Evolutionary conservation across 192 early-diverging fungal genomes (phyloP).

Genomic region (Backusella westeae): DNA sequence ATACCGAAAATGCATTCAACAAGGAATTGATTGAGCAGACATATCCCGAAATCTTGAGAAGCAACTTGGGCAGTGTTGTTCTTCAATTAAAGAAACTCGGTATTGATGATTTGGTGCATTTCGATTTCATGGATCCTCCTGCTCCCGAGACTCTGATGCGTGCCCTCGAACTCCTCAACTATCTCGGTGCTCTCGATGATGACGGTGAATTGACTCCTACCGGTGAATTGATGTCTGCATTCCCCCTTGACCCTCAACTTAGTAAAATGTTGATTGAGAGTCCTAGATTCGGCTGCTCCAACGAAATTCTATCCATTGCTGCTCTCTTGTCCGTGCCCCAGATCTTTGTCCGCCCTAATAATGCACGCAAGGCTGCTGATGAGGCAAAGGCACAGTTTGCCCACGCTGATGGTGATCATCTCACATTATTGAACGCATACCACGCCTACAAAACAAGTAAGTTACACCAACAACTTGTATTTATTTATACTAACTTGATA

Average conservation of each 20-base stretch:
- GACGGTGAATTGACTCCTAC: conserved; percentile 88
- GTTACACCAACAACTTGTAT: neutral
- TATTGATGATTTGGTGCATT: conserved; percentile 96
- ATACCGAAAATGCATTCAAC: conserved; percentile 95
- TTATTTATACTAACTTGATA: neutral
- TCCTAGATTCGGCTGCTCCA: conserved; percentile 82
- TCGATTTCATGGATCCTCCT: conserved; percentile 99
- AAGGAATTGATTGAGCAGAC: conserved; percentile 96
- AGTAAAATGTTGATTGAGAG: conserved; percentile 90
- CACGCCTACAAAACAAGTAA: conserved; percentile 82
- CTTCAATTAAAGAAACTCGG: conserved; percentile 97
- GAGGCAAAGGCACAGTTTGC: conserved; percentile 91
- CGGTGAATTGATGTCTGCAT: conserved; percentile 90
- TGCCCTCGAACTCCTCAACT: conserved; percentile 94
- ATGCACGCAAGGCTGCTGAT: conserved; percentile 85
- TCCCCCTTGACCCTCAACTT: conserved; percentile 97
- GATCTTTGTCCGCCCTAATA: conserved; percentile 89
- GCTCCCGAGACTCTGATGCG: conserved; percentile 98
- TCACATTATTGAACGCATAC: conserved; percentile 96
- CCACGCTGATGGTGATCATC: conserved; percentile 94
- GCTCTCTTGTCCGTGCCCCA: conserved; percentile 92
- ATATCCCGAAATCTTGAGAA: conserved; percentile 96
- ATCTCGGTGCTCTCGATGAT: conserved; percentile 91
- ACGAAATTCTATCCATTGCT: conserved; percentile 93
- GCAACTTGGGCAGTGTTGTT: conserved; percentile 95